phyloP scores from a whole-genome alignment of 345 rosid genomes.

The Hirschfeldia incana region DNA sequence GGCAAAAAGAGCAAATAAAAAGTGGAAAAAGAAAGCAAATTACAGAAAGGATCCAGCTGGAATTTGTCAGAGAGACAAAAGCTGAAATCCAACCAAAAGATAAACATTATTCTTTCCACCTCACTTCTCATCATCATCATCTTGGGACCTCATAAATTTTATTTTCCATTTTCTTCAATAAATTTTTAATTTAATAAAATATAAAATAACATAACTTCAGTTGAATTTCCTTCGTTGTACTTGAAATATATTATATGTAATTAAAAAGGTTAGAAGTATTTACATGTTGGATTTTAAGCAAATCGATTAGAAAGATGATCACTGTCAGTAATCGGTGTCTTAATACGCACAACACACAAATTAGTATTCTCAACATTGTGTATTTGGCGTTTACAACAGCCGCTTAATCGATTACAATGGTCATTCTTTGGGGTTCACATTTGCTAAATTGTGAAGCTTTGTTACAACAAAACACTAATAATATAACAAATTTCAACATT shows the following conservation, averaged over 20 bases:
- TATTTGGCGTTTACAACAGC: neutral
- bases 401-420: neutral
- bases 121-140: conserved; percentile 11
- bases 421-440: neutral
- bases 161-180: conserved; percentile 4
- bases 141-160: conserved; percentile 23
- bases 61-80: conserved; percentile 36
- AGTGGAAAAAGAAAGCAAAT: conserved; percentile 24
- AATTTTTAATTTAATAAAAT: neutral
- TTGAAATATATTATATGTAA: neutral
- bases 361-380: neutral
- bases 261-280: neutral
- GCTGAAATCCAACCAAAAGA: conserved; percentile 29
- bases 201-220: neutral
- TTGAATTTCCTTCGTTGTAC: neutral
- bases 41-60: conserved; percentile 42
- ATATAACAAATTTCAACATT: neutral
- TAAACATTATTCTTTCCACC: conserved; percentile 20
- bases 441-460: neutral
- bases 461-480: neutral
- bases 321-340: neutral
- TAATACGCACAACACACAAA: neutral
- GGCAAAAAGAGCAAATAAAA: conserved; percentile 1
- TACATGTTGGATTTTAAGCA: neutral
- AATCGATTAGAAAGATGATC: neutral